Evolutionary conservation across 2,329 filamentous ascomycete species (phyloP), one percentile per base, ranked within the genome.

Genomic region (Penicillium expansum): DNA sequence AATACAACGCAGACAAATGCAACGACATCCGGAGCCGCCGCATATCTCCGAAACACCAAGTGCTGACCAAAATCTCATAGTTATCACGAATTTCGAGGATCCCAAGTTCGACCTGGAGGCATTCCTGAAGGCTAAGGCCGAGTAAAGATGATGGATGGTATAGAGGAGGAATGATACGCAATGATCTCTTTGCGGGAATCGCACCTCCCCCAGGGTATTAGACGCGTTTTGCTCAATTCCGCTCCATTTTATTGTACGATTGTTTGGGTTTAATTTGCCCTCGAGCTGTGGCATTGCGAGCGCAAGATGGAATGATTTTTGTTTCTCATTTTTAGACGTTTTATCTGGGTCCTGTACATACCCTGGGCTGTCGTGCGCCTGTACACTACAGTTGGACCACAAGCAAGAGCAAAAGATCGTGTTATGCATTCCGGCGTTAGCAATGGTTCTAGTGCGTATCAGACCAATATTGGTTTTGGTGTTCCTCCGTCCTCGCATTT

Each of bases 61-160:
- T 54, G 35, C 59, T 61, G 48, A 66, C 41, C 20, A 29, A 41
- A 30, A 52, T 48, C 48, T 33, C 27, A 44, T 52, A 90, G 87
- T 87, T 65, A 83, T 88, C 75, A 82, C 85, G 73, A 88, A 97
- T 79, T 88, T 88, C 59, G 85, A 88, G 72, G 86, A 94, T 80
- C 86, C 92, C 72, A 91, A 92, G 72, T 97, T 97, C 80, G 92
- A 99, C 75, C 83, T 97, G 68, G 93, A 97, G 82, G 87, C 89
- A 68, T 91, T 86, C 76, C 79, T 96, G 76, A 83, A 85, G 70
- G 82, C 84, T 68, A 78, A 91, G 68, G 76, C 77, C 52, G 77
- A 81, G 65, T 74, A 72, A 64, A 69, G 52, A 42, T 39, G 48
- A 56, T 63, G 56, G 55, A 66, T 58, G 52, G 55, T 61, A 63